Base-by-base conservation (phyloP, 768 basidiomycete species). In the Coprinellus micaceus region DNA sequence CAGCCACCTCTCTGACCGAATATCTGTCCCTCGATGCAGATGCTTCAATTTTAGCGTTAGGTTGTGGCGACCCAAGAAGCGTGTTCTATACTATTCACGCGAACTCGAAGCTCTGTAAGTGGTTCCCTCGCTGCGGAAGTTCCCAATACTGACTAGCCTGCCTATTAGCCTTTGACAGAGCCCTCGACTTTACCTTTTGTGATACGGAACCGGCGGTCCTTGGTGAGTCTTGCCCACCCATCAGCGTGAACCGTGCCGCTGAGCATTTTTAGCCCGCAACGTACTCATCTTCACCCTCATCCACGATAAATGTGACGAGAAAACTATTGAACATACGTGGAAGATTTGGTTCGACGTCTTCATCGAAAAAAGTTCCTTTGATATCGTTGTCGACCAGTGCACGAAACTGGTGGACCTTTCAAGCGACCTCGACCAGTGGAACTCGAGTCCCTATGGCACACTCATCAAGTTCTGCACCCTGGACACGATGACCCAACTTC, bases 21-120 rank as follows among this genome's bases (percentile, higher is more conserved):
- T 71, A 76, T 39, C 63, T 85, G 4, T 66, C 79, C 55, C 76
- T 77, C 0, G 81, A 82, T 58, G 64, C 74, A 51, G 52, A 66
- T n/a, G 81, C 79, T 5, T 65, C 75, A n/a, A 63, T 83, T 24
- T 69, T 86, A 3, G 73, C 83, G 17, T 69, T 84, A 26, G 83
- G 77, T 22, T 84, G 82, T 60, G 83, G 83, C 15, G 84, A 85
- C 60, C 77, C 79, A 11, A 69, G 82, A 26, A 81, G 75, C 52
- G 74, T 84, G 10, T 54, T 85, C 13, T 82, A 79, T 62, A 83
- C 82, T 0, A 53, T 81, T 2, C 66, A 65, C 56, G 56, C 62
- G n/a, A 71, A 74, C 53, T 59, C 60, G 26, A 57, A 44, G 13
- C 33, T 47, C 26, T 54, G 72, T 73, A 48, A 57, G 67, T 28